A percentile compares a stretch with the other conserved stretches of the same genome.
These are phyloP conservation scores for Phialophora verrucosa DNA, from an alignment of 2,329 filamentous ascomycete species.

Conservation along the genomic window DNA sequence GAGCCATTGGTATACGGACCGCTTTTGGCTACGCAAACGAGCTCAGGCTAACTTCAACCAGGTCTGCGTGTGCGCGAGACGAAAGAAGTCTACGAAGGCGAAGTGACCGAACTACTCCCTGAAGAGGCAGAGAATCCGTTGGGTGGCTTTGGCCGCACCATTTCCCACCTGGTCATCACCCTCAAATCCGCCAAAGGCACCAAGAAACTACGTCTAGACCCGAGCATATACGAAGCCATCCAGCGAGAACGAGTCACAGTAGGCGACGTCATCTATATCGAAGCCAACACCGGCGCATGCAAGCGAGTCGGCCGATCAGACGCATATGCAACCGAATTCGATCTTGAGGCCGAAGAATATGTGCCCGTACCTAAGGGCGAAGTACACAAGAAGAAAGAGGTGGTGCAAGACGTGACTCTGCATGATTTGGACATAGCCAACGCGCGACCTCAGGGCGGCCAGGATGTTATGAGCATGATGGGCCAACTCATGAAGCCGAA, in stretches of 20 bases:
- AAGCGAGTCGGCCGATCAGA: conserved; percentile 96
- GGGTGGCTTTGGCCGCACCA: conserved; percentile 95
- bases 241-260: conserved; percentile 97
- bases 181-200: conserved; percentile 95
- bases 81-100: conserved; percentile 98
- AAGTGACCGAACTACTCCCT: conserved; percentile 95
- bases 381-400: conserved; percentile 99
- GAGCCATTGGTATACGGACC: conserved; percentile 75
- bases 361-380: conserved; percentile 98
- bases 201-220: conserved; percentile 95
- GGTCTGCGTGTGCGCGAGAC: conserved; percentile 93
- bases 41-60: conserved; percentile 39
- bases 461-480: conserved; percentile 99
- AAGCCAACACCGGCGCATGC: conserved; percentile 97
- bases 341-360: conserved; percentile 98
- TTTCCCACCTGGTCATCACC: conserved; percentile 91
- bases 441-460: conserved; percentile 89
- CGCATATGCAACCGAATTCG: conserved; percentile 97
- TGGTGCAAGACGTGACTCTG: conserved; percentile 96
- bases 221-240: conserved; percentile 98
- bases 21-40: not conserved
- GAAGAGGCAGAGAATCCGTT: conserved; percentile 98
- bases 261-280: conserved; percentile 98
- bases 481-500: conserved; percentile 99
- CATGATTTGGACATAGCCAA: conserved; percentile 98